Conservation (phyloP, 176 grass and related monocot genomes). For the Alopecurus myosuroides region DNA sequence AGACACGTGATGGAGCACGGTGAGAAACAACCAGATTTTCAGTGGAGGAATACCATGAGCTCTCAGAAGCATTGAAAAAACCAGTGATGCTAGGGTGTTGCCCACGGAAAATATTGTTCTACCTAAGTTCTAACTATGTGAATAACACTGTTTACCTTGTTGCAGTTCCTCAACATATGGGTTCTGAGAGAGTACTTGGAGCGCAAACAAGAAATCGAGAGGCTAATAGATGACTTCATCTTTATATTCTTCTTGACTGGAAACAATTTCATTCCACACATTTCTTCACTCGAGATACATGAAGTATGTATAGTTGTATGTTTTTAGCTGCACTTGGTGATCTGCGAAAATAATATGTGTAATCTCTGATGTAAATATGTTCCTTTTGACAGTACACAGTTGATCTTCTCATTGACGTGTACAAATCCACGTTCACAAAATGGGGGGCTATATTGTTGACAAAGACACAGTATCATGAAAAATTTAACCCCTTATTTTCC, state of each 20-base stretch:
- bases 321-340: neutral
- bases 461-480: conserved; percentile 30
- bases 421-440: conserved; percentile 53
- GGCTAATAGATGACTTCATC: conserved; percentile 75
- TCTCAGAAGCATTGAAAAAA: too few species aligned
- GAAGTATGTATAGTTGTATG: conserved; percentile 36
- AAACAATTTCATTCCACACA: conserved; percentile 86
- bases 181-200: conserved; percentile 77
- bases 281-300: conserved; percentile 66
- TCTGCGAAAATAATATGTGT: neutral
- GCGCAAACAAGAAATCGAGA: conserved; percentile 43
- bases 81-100: too few species aligned
- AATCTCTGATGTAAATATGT: neutral
- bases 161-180: conserved; percentile 84
- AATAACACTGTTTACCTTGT: neutral
- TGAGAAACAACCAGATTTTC: too few species aligned
- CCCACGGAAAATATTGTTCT: too few species aligned
- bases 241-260: conserved; percentile 81
- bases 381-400: conserved; percentile 22
- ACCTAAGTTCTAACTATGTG: neutral
- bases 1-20: too few species aligned
- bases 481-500: neutral
- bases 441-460: conserved; percentile 55
- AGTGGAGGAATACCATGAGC: too few species aligned
- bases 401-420: conserved; percentile 50